Conservation (phyloP, 106 monocot genomes). For the Allium cepa region DNA sequence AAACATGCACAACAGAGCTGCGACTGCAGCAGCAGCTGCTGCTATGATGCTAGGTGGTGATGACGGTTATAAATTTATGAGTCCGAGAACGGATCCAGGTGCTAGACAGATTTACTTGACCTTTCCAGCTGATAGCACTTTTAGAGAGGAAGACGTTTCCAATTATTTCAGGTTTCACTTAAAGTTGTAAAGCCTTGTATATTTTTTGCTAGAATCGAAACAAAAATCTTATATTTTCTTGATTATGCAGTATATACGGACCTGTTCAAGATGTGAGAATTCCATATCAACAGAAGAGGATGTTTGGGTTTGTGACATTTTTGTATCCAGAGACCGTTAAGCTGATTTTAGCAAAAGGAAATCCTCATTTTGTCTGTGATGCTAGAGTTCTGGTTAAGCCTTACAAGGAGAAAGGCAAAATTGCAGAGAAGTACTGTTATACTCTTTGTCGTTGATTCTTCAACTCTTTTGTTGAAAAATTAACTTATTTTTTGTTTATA, state of each 20-base stretch:
- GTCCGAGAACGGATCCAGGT: slow-evolving; percentile 48
- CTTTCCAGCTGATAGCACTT: slow-evolving; percentile 89
- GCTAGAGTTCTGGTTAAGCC: slow-evolving; percentile 22
- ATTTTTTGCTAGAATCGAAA: too few relatives aligned
- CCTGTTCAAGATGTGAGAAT: not conserved
- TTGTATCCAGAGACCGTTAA: slow-evolving; percentile 81
- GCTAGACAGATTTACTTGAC: slow-evolving; percentile 94
- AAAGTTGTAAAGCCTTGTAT: not conserved
- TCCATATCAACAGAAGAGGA: not conserved
- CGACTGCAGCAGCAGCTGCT: slow-evolving; percentile 31
- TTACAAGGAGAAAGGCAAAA: not conserved
- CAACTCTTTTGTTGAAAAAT: too few relatives aligned
- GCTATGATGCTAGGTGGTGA: slow-evolving; percentile 34
- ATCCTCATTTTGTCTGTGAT: slow-evolving; percentile 91
- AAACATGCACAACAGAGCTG: slow-evolving; percentile 15
- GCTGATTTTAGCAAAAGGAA: slow-evolving; percentile 82
- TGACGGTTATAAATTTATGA: slow-evolving; percentile 44
- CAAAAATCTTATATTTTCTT: too few relatives aligned
- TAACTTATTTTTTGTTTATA: too few relatives aligned
- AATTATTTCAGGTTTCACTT: slow-evolving; percentile 32
- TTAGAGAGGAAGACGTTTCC: slow-evolving; percentile 88
- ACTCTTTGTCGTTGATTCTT: not conserved
- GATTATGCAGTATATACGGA: not conserved
- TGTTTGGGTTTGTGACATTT: slow-evolving; percentile 38
- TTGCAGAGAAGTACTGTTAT: slow-evolving; percentile 12